Evolutionary conservation across 2,329 filamentous ascomycete genomes (phyloP), one percentile per base, ranked within the genome.

Genomic region (Exophiala dermatitidis): DNA sequence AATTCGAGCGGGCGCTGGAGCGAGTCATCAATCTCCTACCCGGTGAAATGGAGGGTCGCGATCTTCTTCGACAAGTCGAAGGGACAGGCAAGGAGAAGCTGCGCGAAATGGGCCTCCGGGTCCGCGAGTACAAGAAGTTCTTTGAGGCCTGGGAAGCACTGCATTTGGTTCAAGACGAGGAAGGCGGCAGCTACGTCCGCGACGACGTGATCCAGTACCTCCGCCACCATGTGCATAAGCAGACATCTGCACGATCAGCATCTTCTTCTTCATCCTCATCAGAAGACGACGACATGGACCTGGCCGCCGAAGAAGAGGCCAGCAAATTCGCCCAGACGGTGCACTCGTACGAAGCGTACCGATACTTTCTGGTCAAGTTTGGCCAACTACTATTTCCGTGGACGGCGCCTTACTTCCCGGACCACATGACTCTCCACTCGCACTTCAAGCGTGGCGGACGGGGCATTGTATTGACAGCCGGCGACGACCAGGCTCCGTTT

Each of bases 381-480:
- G 66, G 69, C 0, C 63, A 63, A 19, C 57, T 72, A 10, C 67
- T 76, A 5, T 63, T 63, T 48, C 61, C 61, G 2, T 63, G 61
- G 61, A 63, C 69, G 5, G 64, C 65, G 5, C 71, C 72, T 6
- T 74, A 74, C 50, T 74, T 72, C 60, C 63, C 69, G 2, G 71
- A 75, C 52, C 72, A 74, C 52, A 73, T 74, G 68, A 68, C 68
- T 4, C 62, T 74, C 2, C 72, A 72, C 52, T 62, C 70, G 1
- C 68, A 72, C 46, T 67, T 73, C 56, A 69, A 72, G 58, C 66
- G 67, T 41, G 72, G 68, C 3, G 72, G 72, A 0, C 64, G 68
- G 5, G 73, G 73, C 5, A 69, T 75, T 41, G 74, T 75, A 2
- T 69, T 75, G 12, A 72, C 72, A 0, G 72, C 70, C 9, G 73